Evolutionary conservation across 805 yeast species (phyloP), one percentile per base, ranked within the genome.

Genomic region (Torulaspora franciscae): DNA sequence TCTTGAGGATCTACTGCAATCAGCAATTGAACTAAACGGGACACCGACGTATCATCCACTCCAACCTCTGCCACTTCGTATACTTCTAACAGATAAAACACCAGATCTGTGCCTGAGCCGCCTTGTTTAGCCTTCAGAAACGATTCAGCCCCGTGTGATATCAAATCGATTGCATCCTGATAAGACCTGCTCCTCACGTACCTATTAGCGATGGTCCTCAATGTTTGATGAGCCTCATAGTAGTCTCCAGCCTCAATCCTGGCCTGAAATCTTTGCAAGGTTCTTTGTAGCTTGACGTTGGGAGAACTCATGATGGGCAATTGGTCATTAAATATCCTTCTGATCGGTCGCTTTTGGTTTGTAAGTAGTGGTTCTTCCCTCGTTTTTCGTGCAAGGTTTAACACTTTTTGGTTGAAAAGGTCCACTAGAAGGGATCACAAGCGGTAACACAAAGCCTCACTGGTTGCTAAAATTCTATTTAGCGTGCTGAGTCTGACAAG

Each of bases 161-260:
- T 72, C 45, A 89, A 68, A 39, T 85, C 89, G 41, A 79, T 73
- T 7, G 97, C 95, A 32, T 83, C 82, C 2, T 66, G 69, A 61
- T 75, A 86, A 47, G 83, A 79, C 48, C 79, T 79, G 19, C 80
- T 61, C 51, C 85, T 79, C 34, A 85, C 83, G 59, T 85, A 84
- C 60, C 99, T 74, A 54, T 89, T 89, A 33, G 86, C 85, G 43
- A 91, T 85, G 5, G 98, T 88, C 58, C 96, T 73, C 41, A 93
- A 74, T 0, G 96, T 90, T 65, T 93, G 98, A 63, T 91, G 96
- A 0, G 98, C 98, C 62, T 93, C 99, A 62, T 91, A 91, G 68
- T 75, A 88, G 44, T 89, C 85, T 2, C 86, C 87, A 40, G 75
- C 75, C 40, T 75, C 77, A 51, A 91, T 83, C 56, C 85, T 81